Conservation (phyloP, 1,139 yeast genomes). For the Williopsis jadinii region DNA sequence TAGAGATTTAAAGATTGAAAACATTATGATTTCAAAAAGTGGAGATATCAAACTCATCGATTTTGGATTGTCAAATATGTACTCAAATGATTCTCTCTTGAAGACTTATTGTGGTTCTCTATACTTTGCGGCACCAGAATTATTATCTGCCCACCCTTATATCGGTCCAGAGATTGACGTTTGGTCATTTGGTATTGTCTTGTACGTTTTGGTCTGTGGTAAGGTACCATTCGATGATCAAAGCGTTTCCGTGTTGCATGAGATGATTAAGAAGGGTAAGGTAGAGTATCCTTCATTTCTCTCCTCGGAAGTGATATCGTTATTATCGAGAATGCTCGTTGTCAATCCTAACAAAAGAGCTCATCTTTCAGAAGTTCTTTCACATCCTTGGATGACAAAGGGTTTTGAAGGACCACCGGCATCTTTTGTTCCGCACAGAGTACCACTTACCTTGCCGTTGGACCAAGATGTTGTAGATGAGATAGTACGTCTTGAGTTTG, state of each 20-base stretch:
- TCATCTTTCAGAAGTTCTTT: conserved; percentile 64
- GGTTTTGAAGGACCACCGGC: conserved; percentile 76
- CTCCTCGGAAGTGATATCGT: conserved; percentile 75
- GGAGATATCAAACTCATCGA: conserved; percentile 96
- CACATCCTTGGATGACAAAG: conserved; percentile 92
- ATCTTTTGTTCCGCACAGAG: conserved; percentile 67
- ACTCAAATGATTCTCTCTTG: conserved; percentile 61
- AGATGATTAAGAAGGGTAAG: conserved; percentile 85
- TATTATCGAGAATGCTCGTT: conserved; percentile 83
- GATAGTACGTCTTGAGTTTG: conserved; percentile 77
- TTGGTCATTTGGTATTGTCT: conserved; percentile 97
- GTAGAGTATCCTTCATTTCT: conserved; percentile 88
- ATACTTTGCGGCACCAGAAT: conserved; percentile 97
- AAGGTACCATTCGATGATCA: conserved; percentile 98
- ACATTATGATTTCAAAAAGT: conserved; percentile 85
- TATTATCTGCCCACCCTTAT: conserved; percentile 87
- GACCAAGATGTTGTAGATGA: conserved; percentile 65
- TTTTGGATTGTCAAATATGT: conserved; percentile 90
- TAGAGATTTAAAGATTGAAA: conserved; percentile 93
- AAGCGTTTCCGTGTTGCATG: conserved; percentile 86
- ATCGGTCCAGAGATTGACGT: conserved; percentile 96
- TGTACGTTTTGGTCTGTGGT: conserved; percentile 93
- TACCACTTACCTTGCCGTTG: conserved; percentile 68
- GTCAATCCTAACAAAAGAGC: conserved; percentile 85
- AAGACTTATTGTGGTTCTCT: conserved; percentile 96